Evolutionary conservation across 1,284 basidiomycete species (phyloP).

Genomic region (Leccinum pallidistipes): DNA sequence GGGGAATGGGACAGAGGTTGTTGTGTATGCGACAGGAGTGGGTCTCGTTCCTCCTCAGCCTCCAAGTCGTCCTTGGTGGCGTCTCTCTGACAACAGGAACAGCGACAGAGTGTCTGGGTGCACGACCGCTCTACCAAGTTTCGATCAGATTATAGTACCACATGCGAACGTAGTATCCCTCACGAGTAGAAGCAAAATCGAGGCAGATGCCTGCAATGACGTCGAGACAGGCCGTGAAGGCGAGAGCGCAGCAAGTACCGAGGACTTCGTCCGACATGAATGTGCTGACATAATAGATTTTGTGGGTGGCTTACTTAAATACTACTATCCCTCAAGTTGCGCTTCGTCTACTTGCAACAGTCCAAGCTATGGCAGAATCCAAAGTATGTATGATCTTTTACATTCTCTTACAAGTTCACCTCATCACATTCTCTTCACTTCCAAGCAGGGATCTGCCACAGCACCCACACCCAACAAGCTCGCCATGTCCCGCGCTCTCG

Average conservation of each 20-base stretch:
- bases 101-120: no score
- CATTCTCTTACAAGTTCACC: neutral
- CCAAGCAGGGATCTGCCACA: constrained; percentile 27
- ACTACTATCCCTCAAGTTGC: no score
- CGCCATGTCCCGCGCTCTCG: constrained; percentile 79
- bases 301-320: neutral
- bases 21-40: constrained; percentile 22
- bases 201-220: constrained; percentile 26
- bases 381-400: constrained; percentile 12
- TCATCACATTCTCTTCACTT: neutral
- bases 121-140: no score
- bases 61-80: no score
- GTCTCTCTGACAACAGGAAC: no score
- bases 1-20: constrained; percentile 27
- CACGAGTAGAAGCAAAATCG: constrained; percentile 10
- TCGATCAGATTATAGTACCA: no score
- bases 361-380: constrained; percentile 13
- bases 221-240: constrained; percentile 24
- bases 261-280: constrained; percentile 23
- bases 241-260: constrained; percentile 23
- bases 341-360: neutral
- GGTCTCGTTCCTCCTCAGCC: constrained; percentile 17
- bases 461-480: constrained; percentile 47
- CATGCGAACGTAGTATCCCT: no score
- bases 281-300: neutral